phyloP scores from a whole-genome alignment of 192 early-diverging fungal genomes.

The Ambispora gerdemannii region DNA sequence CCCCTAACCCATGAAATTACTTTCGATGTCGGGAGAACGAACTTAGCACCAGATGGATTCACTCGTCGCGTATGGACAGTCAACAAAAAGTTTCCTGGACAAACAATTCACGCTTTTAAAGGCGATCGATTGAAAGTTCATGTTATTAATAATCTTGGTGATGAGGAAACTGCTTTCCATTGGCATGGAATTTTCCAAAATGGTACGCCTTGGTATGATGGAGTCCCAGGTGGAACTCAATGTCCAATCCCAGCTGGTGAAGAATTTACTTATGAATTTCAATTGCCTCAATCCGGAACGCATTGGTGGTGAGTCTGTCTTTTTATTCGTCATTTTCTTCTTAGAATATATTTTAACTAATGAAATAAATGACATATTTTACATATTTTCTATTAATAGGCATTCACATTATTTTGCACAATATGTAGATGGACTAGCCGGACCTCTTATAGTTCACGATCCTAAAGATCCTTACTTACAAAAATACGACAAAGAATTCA shows the following conservation, averaged over 20 bases:
- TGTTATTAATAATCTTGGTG: conserved; percentile 35
- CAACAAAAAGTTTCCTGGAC: not conserved
- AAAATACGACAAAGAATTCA: conserved; percentile 66
- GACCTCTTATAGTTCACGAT: conserved; percentile 68
- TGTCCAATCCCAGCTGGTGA: conserved; percentile 68
- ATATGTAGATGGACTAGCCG: conserved; percentile 79
- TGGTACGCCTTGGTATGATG: conserved; percentile 69
- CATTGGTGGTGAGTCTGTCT: conserved; percentile 59
- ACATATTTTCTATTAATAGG: conserved; percentile 32
- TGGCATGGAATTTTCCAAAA: conserved; percentile 80
- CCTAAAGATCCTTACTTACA: conserved; percentile 47
- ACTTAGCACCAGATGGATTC: not conserved
- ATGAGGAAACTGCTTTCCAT: conserved; percentile 62
- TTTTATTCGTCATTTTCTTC: no score
- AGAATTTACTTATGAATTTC: conserved; percentile 69
- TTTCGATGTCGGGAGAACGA: not conserved
- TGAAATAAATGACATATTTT: no score
- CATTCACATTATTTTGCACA: conserved; percentile 69
- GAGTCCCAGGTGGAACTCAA: conserved; percentile 66
- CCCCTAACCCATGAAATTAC: not conserved
- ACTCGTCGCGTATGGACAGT: not conserved
- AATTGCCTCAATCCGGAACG: conserved; percentile 58
- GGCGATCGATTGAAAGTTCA: conserved; percentile 13
- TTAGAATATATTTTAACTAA: not conserved
- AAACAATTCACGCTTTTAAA: not conserved